Base-by-base conservation (phyloP, 345 rosid genomes). In the Eucalyptus lansdowneana region DNA sequence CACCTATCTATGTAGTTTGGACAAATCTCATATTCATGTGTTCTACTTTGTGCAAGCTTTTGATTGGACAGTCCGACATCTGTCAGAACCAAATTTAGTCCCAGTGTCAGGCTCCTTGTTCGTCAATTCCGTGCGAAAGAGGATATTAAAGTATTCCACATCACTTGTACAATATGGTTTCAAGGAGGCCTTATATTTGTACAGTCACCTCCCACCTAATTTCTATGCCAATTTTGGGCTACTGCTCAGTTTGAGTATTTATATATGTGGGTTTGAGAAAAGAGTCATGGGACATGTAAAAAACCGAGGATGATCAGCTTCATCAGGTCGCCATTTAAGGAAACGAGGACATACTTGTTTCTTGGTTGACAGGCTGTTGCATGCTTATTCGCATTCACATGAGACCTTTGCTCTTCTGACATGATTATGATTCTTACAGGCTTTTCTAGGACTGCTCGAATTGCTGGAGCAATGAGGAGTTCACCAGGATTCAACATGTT, bases 191-290 rank as follows among this genome's bases (percentile, higher is more conserved):
- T 67, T 15, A n/a, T 8, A 67, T 31, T 16, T 69, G 11, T 16
- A 69, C 6, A 8, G 40, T 69, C 44, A 5, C 4, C 80, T 69
- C 11, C 42, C 42, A 69, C 65, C 58, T 91, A 87, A 50, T 87
- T 60, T 58, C 88, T 69, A 69, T 17, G 44, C 80, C 80, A 5
- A 65, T 16, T 31, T 69, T 17, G 44, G 76, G 87, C 87, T 50
- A 19, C 25, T n/a, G 21, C 40, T 89, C 69, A 24, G 49, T 67
- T 76, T n/a, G 51, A 16, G 40, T 29, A 31, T 19, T 86, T n/a
- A n/a, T 19, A 54, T 54, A 89, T 87, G 91, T 34, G 89, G 91
- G 91, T 76, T 81, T 25, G 88, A 89, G 89, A 65, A 88, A 90
- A 91, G 80, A 17, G 80, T 34, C 44, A 34, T 13, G 13, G 80